These are phyloP conservation scores for Metschnikowia sp. DNA, from an alignment of 805 yeast species.

Conservation along the genomic window DNA sequence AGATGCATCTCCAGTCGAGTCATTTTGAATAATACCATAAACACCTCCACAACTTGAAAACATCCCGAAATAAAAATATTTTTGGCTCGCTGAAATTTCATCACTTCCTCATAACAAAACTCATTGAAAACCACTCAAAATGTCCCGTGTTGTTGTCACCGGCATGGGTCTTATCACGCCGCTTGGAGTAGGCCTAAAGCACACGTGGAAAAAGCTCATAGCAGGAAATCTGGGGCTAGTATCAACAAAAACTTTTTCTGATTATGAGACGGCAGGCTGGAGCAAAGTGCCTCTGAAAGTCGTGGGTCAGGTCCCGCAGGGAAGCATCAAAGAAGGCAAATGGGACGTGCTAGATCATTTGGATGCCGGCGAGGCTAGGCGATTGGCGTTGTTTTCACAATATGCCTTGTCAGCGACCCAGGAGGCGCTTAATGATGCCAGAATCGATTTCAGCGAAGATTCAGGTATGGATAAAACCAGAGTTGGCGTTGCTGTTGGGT, in stretches of 20 bases:
- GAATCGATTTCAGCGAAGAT: conserved; percentile 14
- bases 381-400: conserved; percentile 71
- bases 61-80: too few species aligned
- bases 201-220: conserved; percentile 54
- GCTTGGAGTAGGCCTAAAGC: conserved; percentile 63
- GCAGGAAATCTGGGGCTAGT: conserved; percentile 55
- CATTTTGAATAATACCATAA: too few species aligned
- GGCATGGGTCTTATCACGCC: conserved; percentile 90
- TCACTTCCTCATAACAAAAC: background rate
- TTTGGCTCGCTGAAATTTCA: too few species aligned
- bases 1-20: too few species aligned
- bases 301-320: conserved; percentile 70
- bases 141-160: conserved; percentile 78
- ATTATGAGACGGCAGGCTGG: conserved; percentile 45
- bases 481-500: conserved; percentile 83
- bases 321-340: conserved; percentile 38
- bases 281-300: conserved; percentile 63
- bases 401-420: conserved; percentile 73
- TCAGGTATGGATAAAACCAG: background rate
- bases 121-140: background rate
- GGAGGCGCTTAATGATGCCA: conserved; percentile 74
- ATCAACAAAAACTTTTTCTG: conserved; percentile 44
- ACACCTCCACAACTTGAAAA: too few species aligned
- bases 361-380: conserved; percentile 45
- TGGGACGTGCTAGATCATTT: conserved; percentile 56